Percentiles rank a stretch among this genome's conserved stretches.
Conservation (phyloP, 1,284 basidiomycete species). For the Trichosporon inkin region DNA sequence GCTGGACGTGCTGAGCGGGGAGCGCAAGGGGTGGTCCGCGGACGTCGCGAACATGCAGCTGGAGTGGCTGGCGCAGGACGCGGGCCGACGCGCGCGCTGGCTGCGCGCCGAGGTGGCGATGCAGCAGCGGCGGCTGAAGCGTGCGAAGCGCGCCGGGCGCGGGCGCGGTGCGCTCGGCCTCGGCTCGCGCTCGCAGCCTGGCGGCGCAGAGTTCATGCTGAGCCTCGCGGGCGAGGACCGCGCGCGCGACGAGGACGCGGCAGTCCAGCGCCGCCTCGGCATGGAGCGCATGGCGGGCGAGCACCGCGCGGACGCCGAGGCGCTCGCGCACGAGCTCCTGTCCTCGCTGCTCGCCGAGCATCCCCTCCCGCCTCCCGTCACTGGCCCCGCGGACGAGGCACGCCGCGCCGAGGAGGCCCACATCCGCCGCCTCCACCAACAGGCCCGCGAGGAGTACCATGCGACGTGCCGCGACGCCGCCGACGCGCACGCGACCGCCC, state of each 20-base stretch:
- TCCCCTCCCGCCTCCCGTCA: background rate
- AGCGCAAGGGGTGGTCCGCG: slow-evolving; percentile 11
- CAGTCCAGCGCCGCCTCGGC: slow-evolving; percentile 5
- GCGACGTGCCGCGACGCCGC: slow-evolving; percentile 1
- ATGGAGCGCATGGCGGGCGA: slow-evolving; percentile 10
- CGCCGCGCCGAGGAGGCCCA: background rate
- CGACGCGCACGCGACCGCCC: background rate
- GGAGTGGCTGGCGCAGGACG: slow-evolving; percentile 14
- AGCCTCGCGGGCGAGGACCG: slow-evolving; percentile 9
- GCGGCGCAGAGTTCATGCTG: background rate
- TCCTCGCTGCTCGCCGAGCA: background rate
- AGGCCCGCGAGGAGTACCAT: slow-evolving; percentile 6
- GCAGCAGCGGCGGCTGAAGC: slow-evolving; percentile 1
- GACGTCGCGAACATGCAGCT: slow-evolving; percentile 12
- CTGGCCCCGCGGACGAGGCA: background rate
- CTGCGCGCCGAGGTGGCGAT: slow-evolving; percentile 6
- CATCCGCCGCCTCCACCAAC: background rate
- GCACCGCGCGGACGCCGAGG: slow-evolving; percentile 6
- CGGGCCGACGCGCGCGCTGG: slow-evolving; percentile 12
- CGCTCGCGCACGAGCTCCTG: background rate
- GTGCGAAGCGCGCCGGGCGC: background rate
- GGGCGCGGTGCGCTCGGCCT: background rate
- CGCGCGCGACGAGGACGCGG: slow-evolving; percentile 5
- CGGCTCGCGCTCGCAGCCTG: too few species aligned
- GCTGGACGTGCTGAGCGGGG: slow-evolving; percentile 10